phyloP scores from a whole-genome alignment of 305 asterid genomes.

The Fraxinus velutina region DNA sequence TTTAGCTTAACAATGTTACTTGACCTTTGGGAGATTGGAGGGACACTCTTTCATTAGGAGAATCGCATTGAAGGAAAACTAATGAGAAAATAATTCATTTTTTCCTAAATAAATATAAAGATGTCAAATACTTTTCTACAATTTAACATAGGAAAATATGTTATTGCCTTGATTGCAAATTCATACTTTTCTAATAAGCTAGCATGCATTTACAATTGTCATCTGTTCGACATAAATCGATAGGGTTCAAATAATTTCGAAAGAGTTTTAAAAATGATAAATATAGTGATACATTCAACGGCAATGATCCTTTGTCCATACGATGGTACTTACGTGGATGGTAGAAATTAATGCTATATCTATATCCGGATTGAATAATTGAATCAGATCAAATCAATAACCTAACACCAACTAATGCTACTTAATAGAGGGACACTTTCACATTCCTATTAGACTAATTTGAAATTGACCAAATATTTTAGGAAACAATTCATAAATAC shows the following conservation, averaged over 20 bases:
- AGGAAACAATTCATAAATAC: neutral
- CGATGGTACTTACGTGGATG: neutral
- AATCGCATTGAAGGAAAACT: neutral
- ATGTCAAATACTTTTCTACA: neutral
- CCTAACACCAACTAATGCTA: constrained; percentile 35
- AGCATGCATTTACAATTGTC: neutral
- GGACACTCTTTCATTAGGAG: neutral
- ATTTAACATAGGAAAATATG: neutral
- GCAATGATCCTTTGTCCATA: neutral
- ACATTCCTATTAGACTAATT: neutral
- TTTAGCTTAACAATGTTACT: neutral
- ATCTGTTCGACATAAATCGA: neutral
- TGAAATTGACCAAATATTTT: neutral
- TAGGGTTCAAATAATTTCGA: neutral
- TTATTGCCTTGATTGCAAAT: neutral
- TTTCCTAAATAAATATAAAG: too few relatives aligned
- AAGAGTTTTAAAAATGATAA: neutral
- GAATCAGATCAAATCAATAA: constrained; percentile 22
- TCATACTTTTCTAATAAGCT: neutral
- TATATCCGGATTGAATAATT: constrained; percentile 1
- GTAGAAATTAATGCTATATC: neutral
- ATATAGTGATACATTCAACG: neutral
- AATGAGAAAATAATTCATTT: too few relatives aligned
- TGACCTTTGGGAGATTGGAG: neutral
- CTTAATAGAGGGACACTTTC: neutral